A percentile compares a stretch with the other conserved stretches of the same genome.
phyloP scores from a whole-genome alignment of 2,329 filamentous ascomycete species.

The Aspergillus cejpii region DNA sequence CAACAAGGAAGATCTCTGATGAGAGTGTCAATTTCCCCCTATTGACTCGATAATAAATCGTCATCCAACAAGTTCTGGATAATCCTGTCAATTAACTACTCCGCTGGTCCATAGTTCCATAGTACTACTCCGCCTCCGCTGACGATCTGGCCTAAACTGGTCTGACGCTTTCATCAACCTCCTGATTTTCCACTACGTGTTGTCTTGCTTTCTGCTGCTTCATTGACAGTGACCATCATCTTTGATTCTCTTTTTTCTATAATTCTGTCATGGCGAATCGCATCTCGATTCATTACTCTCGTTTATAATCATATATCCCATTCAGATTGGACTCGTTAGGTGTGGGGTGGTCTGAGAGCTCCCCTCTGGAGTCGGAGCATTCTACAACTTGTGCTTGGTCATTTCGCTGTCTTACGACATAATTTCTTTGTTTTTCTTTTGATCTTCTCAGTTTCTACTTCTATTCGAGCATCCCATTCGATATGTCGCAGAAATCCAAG shows the following conservation, averaged over 20 bases:
- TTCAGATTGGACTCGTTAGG: constrained; percentile 5
- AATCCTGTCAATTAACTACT: no score
- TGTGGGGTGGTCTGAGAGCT: constrained; percentile 11
- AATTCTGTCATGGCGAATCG: constrained; percentile 32
- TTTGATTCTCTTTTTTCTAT: constrained; percentile 17
- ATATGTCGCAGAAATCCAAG: constrained; percentile 30
- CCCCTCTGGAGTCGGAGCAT: constrained; percentile 15
- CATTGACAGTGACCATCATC: constrained; percentile 12
- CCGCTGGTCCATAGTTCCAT: not conserved
- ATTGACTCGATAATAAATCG: no score
- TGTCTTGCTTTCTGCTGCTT: constrained; percentile 16
- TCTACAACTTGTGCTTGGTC: constrained; percentile 10
- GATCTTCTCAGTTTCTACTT: constrained; percentile 10
- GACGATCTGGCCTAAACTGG: constrained; percentile 35
- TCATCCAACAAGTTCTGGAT: no score
- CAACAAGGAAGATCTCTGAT: no score
- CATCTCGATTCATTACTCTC: constrained; percentile 32
- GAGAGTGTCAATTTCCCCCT: no score
- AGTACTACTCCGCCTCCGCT: constrained; percentile 9
- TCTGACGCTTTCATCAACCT: constrained; percentile 26
- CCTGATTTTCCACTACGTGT: constrained; percentile 25
- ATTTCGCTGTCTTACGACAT: constrained; percentile 3
- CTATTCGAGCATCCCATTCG: constrained; percentile 8
- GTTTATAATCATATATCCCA: constrained; percentile 22
- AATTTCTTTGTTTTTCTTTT: constrained; percentile 5